Evolutionary conservation across 179 eudicot genomes (phyloP).

Genomic region (Camellia oleifera): DNA sequence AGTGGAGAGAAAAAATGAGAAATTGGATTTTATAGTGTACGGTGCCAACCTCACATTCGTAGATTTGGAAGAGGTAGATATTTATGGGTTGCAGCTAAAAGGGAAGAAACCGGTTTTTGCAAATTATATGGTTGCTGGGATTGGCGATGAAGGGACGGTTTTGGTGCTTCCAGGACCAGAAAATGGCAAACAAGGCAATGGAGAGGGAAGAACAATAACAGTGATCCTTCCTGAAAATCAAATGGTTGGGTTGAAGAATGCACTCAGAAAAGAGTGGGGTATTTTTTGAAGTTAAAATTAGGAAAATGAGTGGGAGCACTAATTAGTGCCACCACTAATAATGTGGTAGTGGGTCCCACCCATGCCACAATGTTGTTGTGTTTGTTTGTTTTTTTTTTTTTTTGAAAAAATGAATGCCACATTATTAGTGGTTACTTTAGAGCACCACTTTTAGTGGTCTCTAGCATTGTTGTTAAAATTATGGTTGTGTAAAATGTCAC

Average conservation of each 20-base stretch:
- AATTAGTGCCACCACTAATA: too few relatives aligned
- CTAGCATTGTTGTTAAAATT: not conserved
- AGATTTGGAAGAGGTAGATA: conserved; percentile 32
- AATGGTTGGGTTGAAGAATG: conserved; percentile 26
- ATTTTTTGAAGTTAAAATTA: conserved; percentile 1
- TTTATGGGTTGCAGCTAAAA: conserved; percentile 32
- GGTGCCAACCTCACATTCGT: conserved; percentile 56
- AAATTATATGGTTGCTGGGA: conserved; percentile 32
- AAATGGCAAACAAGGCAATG: not conserved
- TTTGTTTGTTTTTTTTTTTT: too few relatives aligned
- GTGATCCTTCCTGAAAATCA: conserved; percentile 39
- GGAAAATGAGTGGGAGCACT: too few relatives aligned
- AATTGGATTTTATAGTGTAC: conserved; percentile 37
- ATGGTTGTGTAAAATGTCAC: too few relatives aligned
- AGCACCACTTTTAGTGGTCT: too few relatives aligned
- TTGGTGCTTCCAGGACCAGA: conserved; percentile 37
- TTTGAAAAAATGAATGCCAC: too few relatives aligned
- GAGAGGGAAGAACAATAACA: conserved; percentile 29
- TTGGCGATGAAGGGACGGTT: conserved; percentile 48
- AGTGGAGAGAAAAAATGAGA: conserved; percentile 21
- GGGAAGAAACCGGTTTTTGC: conserved; percentile 38
- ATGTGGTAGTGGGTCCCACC: too few relatives aligned
- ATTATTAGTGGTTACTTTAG: too few relatives aligned
- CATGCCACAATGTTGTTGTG: too few relatives aligned
- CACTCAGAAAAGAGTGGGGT: conserved; percentile 32